Evolutionary conservation across 768 basidiomycete species (phyloP).

Genomic region (Pleurotus sapidus): DNA sequence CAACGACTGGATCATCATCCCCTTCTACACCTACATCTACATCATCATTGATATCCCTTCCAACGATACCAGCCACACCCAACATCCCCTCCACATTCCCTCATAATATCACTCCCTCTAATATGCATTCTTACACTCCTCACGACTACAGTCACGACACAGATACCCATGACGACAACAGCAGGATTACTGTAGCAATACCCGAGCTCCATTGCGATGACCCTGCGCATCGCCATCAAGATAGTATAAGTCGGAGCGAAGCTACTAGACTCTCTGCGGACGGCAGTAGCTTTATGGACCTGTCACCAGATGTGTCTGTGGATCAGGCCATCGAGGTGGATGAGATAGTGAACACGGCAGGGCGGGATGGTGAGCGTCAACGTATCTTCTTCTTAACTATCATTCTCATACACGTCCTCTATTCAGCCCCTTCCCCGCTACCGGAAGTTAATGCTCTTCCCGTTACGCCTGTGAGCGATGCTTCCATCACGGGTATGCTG

Average conservation of each 20-base stretch:
- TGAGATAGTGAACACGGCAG: neutral
- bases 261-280: neutral
- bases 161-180: neutral
- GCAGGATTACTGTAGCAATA: neutral
- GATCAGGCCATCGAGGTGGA: neutral
- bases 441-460: neutral
- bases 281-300: constrained; percentile 2
- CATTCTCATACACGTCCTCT: neutral
- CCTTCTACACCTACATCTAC: neutral
- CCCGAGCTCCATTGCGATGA: neutral
- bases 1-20: neutral
- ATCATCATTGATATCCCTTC: neutral
- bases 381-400: neutral
- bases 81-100: neutral
- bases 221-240: neutral
- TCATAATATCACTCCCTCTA: neutral
- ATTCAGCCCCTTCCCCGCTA: neutral
- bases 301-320: neutral
- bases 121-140: too few species aligned
- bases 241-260: neutral
- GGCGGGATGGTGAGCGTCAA: neutral
- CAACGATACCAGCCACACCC: neutral
- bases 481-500: neutral
- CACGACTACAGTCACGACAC: constrained; percentile 1
- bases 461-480: neutral